A percentile compares a stretch with the other conserved stretches of the same genome.
These are phyloP conservation scores for Colletotrichum zoysiae DNA, from an alignment of 2,329 filamentous ascomycete species.

Conservation along the genomic window DNA sequence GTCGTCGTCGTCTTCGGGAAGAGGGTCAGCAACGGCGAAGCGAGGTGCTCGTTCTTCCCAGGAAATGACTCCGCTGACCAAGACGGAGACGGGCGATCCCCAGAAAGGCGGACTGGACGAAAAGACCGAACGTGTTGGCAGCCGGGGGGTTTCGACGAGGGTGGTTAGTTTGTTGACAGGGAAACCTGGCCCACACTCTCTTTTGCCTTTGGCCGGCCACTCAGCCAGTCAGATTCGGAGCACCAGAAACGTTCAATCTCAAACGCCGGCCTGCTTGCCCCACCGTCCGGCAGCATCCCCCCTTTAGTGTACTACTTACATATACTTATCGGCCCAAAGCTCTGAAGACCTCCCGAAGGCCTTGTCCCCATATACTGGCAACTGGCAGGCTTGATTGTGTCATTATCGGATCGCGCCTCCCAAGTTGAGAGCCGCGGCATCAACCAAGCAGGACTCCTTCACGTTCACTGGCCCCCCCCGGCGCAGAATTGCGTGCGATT, in stretches of 20 bases:
- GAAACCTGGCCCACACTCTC: slow-evolving; percentile 21
- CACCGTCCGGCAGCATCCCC: slow-evolving; percentile 15
- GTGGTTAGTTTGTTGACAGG: slow-evolving; percentile 1
- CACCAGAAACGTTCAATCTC: slow-evolving; percentile 41
- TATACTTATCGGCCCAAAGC: too few species aligned
- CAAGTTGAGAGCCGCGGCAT: slow-evolving; percentile 19
- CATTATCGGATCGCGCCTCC: neutral
- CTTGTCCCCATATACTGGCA: neutral
- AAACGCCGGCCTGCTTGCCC: slow-evolving; percentile 37
- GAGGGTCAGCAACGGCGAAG: slow-evolving; percentile 5
- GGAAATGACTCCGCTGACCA: slow-evolving; percentile 10
- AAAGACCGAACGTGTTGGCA: slow-evolving; percentile 17
- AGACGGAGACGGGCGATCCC: neutral
- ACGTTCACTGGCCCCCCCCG: neutral
- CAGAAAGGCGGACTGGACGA: slow-evolving; percentile 3
- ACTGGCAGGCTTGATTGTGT: neutral
- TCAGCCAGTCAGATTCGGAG: slow-evolving; percentile 37
- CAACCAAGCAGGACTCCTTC: neutral
- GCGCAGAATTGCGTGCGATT: neutral
- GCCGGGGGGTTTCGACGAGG: slow-evolving; percentile 18
- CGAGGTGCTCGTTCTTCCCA: slow-evolving; percentile 16
- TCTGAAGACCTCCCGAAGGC: neutral
- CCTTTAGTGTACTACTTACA: neutral
- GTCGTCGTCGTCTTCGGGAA: too few species aligned
- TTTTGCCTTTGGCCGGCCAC: slow-evolving; percentile 4